Evolutionary conservation across 2,329 filamentous ascomycete genomes (phyloP), one percentile per base, ranked within the genome.

Genomic region (Corynespora cassiicola): DNA sequence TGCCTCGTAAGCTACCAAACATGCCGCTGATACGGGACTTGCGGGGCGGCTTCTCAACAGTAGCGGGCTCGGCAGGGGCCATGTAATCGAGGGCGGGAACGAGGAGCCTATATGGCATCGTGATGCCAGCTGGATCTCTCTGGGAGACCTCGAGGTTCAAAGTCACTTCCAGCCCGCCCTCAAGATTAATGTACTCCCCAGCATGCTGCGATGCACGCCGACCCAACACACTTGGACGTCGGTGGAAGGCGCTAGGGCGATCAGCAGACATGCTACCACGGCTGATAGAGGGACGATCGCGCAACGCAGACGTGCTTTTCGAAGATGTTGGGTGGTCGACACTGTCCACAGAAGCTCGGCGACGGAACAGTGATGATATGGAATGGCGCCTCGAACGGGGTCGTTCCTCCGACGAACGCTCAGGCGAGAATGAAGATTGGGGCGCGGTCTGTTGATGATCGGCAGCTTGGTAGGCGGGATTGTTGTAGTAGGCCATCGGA

Each of bases 111-210:
- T 99, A 99, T 7, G 90, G 89, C 33, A 84, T 81, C 1, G 94
- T 99, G 49, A 89, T 90, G 10, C 94, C 95, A 0, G 87, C 80
- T 1, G 94, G 92, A 56, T 99, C 90, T 47, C 82, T 84, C 28
- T 88, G 81, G 56, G 86, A 90, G 45, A 96, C 83, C 70, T 99
- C 94, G 47, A 96, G 84, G 56, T 96, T 96, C 27, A 99, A 71
- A 33, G 84, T 87, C 22, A 99, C 85, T 51, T 96, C 90, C 7
- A 99, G 74, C 0, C 90, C 90, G 19, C 86, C 87, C 61, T 94
- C 82, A 0, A 96, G 76, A 60, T 96, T 84, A 42, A 97, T 74
- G 12, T 51, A 63, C n/a, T 55, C 52, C 23, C 58, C 50, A 17
- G 56, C 50, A 16, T 61, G 61, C 31, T 66, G 61, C 17, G 65